Evolutionary conservation across 2,329 filamentous ascomycete genomes (phyloP).

Genomic region (Pezicula rhizophila): DNA sequence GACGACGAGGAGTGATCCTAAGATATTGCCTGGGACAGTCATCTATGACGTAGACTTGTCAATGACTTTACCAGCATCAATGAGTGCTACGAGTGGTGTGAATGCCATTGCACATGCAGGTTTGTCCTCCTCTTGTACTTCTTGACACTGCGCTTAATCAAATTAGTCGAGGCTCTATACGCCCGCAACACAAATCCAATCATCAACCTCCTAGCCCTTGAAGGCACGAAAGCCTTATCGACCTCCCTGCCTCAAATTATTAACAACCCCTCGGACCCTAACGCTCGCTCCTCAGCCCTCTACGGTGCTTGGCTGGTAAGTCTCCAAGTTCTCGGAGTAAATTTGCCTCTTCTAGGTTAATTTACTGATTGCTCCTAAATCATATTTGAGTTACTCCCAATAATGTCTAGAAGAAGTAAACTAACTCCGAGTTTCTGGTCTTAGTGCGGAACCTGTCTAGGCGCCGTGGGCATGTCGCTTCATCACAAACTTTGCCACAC

Average conservation of each 20-base stretch:
- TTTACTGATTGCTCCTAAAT: too few species aligned
- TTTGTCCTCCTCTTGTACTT: constrained; percentile 15
- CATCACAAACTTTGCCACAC: constrained; percentile 66
- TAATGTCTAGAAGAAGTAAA: too few species aligned
- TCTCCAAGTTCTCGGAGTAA: too few species aligned
- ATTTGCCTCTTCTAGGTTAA: too few species aligned
- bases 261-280: constrained; percentile 34
- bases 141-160: background rate
- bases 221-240: constrained; percentile 49
- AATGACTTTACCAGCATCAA: constrained; percentile 45
- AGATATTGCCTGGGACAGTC: constrained; percentile 53
- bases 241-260: constrained; percentile 46
- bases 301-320: constrained; percentile 55
- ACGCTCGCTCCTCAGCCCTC: constrained; percentile 45
- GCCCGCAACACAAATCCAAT: constrained; percentile 56
- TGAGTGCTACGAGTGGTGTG: constrained; percentile 54
- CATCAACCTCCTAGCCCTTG: constrained; percentile 49
- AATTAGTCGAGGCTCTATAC: constrained; percentile 54
- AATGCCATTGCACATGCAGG: constrained; percentile 61
- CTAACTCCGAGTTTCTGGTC: too few species aligned
- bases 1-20: constrained; percentile 49
- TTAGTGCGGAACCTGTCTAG: constrained; percentile 50
- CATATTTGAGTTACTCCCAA: too few species aligned
- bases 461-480: constrained; percentile 54
- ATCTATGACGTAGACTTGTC: constrained; percentile 62